A percentile compares a stretch with the other conserved stretches of the same genome.
These are phyloP conservation scores for Ophiostoma piceae DNA, from an alignment of 2,329 filamentous ascomycete genomes.

Conservation along the genomic window DNA sequence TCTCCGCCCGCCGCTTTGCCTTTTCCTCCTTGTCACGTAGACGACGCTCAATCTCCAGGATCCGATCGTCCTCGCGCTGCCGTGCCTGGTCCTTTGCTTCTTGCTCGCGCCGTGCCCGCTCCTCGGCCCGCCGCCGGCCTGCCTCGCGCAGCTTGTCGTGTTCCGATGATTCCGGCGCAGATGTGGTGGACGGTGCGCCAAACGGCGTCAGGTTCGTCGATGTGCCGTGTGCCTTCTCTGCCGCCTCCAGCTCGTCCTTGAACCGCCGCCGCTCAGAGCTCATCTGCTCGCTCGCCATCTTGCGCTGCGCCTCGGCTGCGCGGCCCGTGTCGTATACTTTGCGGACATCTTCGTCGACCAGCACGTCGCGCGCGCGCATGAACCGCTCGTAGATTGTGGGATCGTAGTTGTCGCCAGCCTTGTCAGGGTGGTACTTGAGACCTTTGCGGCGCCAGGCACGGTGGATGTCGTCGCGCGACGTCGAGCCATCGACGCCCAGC, in stretches of 20 bases:
- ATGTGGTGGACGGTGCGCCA: neutral
- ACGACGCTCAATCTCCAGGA: conserved; percentile 42
- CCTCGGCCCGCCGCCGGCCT: conserved; percentile 38
- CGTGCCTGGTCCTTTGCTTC: conserved; percentile 41
- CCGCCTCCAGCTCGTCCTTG: conserved; percentile 78
- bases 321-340: conserved; percentile 73
- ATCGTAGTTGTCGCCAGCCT: conserved; percentile 69
- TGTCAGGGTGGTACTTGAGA: conserved; percentile 91
- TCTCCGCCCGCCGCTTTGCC: conserved; percentile 1
- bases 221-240: conserved; percentile 56
- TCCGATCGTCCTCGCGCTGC: conserved; percentile 38
- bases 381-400: conserved; percentile 79
- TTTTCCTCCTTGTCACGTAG: conserved; percentile 40
- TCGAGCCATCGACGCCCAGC: conserved; percentile 60
- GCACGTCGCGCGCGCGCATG: conserved; percentile 78
- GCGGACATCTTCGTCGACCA: conserved; percentile 65
- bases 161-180: conserved; percentile 7
- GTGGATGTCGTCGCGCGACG: conserved; percentile 67
- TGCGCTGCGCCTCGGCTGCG: conserved; percentile 63
- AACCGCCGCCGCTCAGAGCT: conserved; percentile 67
- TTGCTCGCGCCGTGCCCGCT: conserved; percentile 39
- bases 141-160: conserved; percentile 33
- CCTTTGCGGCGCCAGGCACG: conserved; percentile 74
- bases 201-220: conserved; percentile 27
- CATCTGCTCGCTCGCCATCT: conserved; percentile 66